phyloP scores from a whole-genome alignment of 306 rosid genomes.

The Rubus parviflorus region DNA sequence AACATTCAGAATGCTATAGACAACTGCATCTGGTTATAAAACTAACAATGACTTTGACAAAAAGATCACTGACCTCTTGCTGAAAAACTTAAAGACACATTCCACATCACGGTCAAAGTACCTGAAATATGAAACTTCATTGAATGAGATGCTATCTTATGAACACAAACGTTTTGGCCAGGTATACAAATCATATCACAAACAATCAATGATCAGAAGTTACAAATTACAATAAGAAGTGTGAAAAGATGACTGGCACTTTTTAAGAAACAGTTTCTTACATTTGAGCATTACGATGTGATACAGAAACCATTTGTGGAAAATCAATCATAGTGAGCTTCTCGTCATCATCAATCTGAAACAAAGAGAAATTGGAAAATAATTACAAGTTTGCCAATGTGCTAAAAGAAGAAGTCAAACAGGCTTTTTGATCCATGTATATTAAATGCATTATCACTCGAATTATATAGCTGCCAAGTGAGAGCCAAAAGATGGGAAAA shows the following conservation, averaged over 20 bases:
- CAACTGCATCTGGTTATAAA: neutral
- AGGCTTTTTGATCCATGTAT: neutral
- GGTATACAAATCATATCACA: neutral
- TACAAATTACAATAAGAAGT: neutral
- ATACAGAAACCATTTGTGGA: slow-evolving; percentile 94
- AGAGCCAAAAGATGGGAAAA: neutral
- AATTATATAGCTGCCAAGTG: neutral
- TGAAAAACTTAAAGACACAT: slow-evolving; percentile 82
- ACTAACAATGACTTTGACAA: slow-evolving; percentile 7
- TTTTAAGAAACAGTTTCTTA: slow-evolving; percentile 40
- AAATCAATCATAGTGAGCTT: slow-evolving; percentile 86
- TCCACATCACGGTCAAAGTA: slow-evolving; percentile 97
- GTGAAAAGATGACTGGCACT: neutral
- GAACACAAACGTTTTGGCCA: neutral
- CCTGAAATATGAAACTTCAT: slow-evolving; percentile 52
- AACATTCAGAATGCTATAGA: slow-evolving; percentile 14
- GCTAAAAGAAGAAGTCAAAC: slow-evolving; percentile 20
- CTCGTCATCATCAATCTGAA: slow-evolving; percentile 83
- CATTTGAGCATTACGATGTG: slow-evolving; percentile 90
- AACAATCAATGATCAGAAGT: neutral
- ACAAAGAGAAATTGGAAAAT: neutral
- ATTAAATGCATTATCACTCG: neutral
- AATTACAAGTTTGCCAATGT: slow-evolving; percentile 8
- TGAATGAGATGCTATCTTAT: slow-evolving; percentile 1
- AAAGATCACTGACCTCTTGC: slow-evolving; percentile 63